Evolutionary conservation across 768 basidiomycete species (phyloP), one percentile per base, ranked within the genome.

Genomic region (Pseudohyphozyma bogoriensis): DNA sequence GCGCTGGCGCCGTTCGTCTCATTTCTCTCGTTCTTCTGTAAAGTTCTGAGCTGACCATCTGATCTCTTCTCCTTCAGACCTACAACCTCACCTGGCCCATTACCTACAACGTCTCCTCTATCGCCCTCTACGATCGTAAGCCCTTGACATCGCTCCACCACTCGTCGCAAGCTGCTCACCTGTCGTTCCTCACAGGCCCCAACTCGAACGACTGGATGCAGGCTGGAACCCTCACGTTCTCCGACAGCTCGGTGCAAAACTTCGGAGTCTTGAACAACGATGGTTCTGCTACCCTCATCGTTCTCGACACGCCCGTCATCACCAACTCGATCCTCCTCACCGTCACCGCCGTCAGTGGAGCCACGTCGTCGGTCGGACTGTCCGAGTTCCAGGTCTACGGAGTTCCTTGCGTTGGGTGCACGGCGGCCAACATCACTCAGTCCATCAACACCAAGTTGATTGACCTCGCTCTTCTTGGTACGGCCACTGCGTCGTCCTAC

Each of bases 121-220:
- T 67, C 22, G 63, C 62, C 2, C 58, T 67, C 2, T 62, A 64
- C 51, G 66, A 67, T 49, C 56, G 66, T 58, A n/a, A n/a, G n/a
- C n/a, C n/a, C n/a, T 42, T 33, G 35, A 36, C 29, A 18, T 50
- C 50, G 4, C 26, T 44, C 4, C 36, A 7, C 4, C 26, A 16
- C 28, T 18, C 31, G 18, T 37, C 10, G 11, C 10, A 10, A 28
- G 20, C 26, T n/a, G 39, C 4, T 29, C 37, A 37, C 37, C 37
- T 10, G 37, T 37, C 37, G 18, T 18, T 37, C 37, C 18, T 18
- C 37, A 37, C 11, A 56, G 18, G 60, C n/a, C 62, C 66, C 28
- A 67, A 67, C 53, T 39, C 55, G 2, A 32, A 32, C 50, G 66
- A 67, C 44, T 58, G 63, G n/a, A 29, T 67, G n/a, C 58, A 54